These are phyloP conservation scores for Apiotrichum montevideense DNA, from an alignment of 1,284 basidiomycete species.

Conservation along the genomic window DNA sequence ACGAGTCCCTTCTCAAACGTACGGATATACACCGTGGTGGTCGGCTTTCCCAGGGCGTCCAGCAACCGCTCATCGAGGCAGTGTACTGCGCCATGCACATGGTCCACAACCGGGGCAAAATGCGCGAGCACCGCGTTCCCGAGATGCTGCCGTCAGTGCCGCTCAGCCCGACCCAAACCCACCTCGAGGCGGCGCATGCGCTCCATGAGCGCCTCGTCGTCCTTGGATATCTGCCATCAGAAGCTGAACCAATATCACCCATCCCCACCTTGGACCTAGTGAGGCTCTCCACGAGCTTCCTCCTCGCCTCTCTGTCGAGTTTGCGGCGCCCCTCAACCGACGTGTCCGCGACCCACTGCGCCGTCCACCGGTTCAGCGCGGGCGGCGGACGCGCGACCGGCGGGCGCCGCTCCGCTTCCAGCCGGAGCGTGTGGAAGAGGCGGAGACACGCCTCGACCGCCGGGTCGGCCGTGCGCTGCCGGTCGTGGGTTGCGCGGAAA, in stretches of 20 bases:
- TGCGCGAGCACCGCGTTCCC: too few relatives aligned
- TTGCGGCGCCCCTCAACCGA: background rate
- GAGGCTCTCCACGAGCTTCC: background rate
- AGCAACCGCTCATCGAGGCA: background rate
- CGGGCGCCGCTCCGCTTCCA: background rate
- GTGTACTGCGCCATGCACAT: background rate
- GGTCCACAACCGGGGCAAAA: too few relatives aligned
- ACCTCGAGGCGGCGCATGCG: too few relatives aligned
- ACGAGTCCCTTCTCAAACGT: too few relatives aligned
- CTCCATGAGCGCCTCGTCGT: too few relatives aligned
- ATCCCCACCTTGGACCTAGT: background rate
- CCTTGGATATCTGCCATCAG: too few relatives aligned
- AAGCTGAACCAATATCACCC: too few relatives aligned
- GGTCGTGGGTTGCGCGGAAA: background rate
- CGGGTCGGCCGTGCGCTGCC: background rate
- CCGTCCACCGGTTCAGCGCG: background rate
- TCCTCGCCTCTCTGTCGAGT: background rate
- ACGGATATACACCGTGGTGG: background rate
- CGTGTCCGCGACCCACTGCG: background rate
- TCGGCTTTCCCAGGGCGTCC: background rate
- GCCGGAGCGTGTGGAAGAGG: background rate
- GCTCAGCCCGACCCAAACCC: too few relatives aligned
- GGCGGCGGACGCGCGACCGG: background rate
- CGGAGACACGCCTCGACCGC: background rate
- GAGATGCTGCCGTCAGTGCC: too few relatives aligned